These are phyloP conservation scores for Solanum neorickii DNA, from an alignment of 257 asterid species.

Conservation along the genomic window DNA sequence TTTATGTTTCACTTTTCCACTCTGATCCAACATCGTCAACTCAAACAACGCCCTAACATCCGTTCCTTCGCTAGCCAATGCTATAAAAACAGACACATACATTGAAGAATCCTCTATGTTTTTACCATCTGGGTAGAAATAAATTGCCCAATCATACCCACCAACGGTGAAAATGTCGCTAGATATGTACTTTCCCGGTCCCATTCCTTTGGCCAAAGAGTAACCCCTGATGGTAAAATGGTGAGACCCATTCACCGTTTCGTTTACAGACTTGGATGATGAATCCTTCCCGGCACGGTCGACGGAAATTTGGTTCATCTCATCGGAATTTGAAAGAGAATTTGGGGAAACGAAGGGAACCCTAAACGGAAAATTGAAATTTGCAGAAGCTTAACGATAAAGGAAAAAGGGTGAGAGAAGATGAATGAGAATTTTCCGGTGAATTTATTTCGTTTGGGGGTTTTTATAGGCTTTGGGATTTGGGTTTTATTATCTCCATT, in stretches of 20 bases:
- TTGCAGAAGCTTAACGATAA: not conserved
- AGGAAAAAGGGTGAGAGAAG: not conserved
- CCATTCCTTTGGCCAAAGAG: slow-evolving; percentile 87
- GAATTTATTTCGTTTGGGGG: not conserved
- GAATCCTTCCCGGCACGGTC: slow-evolving; percentile 11
- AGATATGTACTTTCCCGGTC: slow-evolving; percentile 60
- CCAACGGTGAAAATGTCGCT: slow-evolving; percentile 73
- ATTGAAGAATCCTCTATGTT: slow-evolving; percentile 61
- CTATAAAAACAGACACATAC: slow-evolving; percentile 73
- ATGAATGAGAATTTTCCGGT: not conserved
- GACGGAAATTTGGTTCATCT: not conserved
- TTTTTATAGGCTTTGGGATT: not conserved
- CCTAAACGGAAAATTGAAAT: not conserved
- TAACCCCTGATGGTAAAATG: slow-evolving; percentile 70
- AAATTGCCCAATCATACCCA: slow-evolving; percentile 81
- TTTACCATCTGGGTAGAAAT: slow-evolving; percentile 82
- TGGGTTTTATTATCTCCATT: too few relatives aligned
- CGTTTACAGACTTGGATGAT: slow-evolving; percentile 61
- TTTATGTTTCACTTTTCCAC: slow-evolving; percentile 79
- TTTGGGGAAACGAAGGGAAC: not conserved
- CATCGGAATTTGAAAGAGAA: not conserved
- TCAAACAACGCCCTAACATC: slow-evolving; percentile 86
- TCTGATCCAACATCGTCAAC: slow-evolving; percentile 73
- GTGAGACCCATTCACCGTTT: slow-evolving; percentile 85
- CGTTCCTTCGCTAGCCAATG: slow-evolving; percentile 76